Percentiles rank a stretch among this genome's conserved stretches.
These are phyloP conservation scores for Kurtzmaniella natalensis DNA, from an alignment of 1,139 yeast species.

Conservation along the genomic window DNA sequence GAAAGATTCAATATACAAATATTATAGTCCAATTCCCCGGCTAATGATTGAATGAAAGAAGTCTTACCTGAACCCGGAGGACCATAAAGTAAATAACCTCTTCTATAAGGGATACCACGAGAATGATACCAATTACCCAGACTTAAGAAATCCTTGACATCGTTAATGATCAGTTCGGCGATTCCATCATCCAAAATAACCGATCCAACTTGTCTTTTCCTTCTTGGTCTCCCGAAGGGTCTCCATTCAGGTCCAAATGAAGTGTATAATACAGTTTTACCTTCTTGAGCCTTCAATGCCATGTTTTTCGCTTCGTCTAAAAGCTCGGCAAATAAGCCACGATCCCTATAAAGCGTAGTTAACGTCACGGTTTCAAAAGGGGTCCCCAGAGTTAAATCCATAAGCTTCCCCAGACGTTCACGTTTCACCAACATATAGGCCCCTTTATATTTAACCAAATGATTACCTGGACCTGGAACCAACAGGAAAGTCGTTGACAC, in stretches of 20 bases:
- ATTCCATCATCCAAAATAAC: conserved; percentile 81
- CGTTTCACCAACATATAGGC: conserved; percentile 87
- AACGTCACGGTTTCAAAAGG: conserved; percentile 95
- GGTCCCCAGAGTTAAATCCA: conserved; percentile 87
- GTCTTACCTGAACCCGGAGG: conserved; percentile 99
- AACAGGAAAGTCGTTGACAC: conserved; percentile 82
- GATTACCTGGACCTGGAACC: conserved; percentile 99
- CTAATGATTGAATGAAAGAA: conserved; percentile 91
- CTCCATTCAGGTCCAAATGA: conserved; percentile 99
- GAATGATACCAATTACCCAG: conserved; percentile 92
- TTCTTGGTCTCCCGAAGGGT: conserved; percentile 94
- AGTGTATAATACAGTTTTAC: conserved; percentile 89
- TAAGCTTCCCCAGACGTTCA: conserved; percentile 83
- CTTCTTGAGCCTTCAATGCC: conserved; percentile 83
- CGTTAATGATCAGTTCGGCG: conserved; percentile 59
- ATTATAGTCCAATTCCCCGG: conserved; percentile 93
- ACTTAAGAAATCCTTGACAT: conserved; percentile 72
- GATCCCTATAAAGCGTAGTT: conserved; percentile 83
- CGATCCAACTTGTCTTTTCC: conserved; percentile 77
- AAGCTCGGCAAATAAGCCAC: conserved; percentile 64
- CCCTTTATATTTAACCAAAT: conserved; percentile 76
- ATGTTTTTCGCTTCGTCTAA: conserved; percentile 78
- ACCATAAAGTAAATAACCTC: conserved; percentile 92
- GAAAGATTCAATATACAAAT: conserved; percentile 89
- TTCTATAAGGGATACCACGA: conserved; percentile 93